Conservation (phyloP, 2,329 filamentous ascomycete genomes). For the Coniochaeta sp. region DNA sequence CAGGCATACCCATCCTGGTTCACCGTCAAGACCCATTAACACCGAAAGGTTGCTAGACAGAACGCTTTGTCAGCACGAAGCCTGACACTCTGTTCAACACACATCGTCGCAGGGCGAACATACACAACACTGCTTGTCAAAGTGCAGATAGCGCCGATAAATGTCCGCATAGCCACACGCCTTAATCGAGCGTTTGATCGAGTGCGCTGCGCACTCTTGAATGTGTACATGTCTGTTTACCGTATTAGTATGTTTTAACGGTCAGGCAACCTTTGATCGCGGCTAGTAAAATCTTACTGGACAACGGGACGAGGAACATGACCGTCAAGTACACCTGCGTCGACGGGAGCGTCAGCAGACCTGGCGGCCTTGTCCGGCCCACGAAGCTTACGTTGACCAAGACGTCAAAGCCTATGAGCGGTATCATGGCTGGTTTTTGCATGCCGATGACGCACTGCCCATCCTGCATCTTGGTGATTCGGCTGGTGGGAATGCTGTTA, state of each 20-base stretch:
- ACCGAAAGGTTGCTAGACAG: constrained; percentile 48
- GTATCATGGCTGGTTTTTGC: constrained; percentile 49
- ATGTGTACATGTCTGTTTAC: constrained; percentile 43
- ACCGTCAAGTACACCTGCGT: constrained; percentile 48
- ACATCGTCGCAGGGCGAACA: constrained; percentile 11
- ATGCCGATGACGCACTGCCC: constrained; percentile 56
- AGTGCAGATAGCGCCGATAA: constrained; percentile 50
- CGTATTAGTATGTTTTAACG: background rate
- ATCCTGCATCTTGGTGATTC: constrained; percentile 46
- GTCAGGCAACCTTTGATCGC: too few relatives aligned
- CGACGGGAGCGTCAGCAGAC: background rate
- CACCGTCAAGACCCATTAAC: constrained; percentile 49
- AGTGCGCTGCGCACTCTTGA: constrained; percentile 35
- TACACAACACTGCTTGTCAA: constrained; percentile 51
- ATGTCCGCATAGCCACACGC: constrained; percentile 47
- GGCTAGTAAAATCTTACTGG: constrained; percentile 29
- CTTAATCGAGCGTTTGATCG: constrained; percentile 35
- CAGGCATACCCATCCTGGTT: constrained; percentile 56
- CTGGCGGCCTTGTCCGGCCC: background rate
- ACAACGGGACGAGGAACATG: constrained; percentile 54
- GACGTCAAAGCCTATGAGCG: constrained; percentile 53
- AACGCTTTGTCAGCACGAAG: background rate
- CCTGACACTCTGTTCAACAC: background rate
- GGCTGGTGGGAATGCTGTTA: constrained; percentile 25
- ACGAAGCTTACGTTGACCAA: constrained; percentile 41